Evolutionary conservation across 495 filamentous ascomycete species (phyloP).

Genomic region (Geopyxis carbonaria): DNA sequence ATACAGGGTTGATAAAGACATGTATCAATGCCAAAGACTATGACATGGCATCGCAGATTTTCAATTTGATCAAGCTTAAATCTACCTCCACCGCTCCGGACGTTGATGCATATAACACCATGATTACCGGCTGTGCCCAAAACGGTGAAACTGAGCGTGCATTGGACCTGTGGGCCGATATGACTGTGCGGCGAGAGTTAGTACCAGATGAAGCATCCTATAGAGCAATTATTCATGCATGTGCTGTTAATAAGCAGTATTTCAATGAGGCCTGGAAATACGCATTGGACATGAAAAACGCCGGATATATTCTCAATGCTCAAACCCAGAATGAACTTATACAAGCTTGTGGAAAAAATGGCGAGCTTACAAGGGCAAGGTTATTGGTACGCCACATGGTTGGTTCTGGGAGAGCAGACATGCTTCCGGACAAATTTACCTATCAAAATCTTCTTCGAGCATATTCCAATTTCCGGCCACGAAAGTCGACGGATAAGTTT

Average conservation of each 20-base stretch:
- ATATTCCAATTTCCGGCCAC: constrained; percentile 16
- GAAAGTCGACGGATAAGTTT: constrained; percentile 1
- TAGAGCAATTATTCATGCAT: constrained; percentile 22
- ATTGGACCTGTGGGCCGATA: constrained; percentile 21
- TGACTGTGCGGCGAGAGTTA: constrained; percentile 17
- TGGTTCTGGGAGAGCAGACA: constrained; percentile 6
- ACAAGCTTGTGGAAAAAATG: constrained; percentile 20
- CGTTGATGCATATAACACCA: constrained; percentile 13
- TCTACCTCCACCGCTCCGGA: constrained; percentile 22
- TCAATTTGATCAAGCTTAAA: constrained; percentile 25
- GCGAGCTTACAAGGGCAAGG: constrained; percentile 22
- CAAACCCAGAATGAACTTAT: constrained; percentile 16
- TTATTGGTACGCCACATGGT: constrained; percentile 24
- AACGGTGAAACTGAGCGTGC: constrained; percentile 20
- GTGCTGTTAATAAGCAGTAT: constrained; percentile 23
- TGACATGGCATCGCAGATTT: constrained; percentile 22
- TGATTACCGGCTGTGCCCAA: constrained; percentile 23
- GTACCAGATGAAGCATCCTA: constrained; percentile 15
- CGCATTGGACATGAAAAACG: constrained; percentile 18
- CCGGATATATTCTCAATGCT: constrained; percentile 12
- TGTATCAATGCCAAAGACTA: constrained; percentile 17
- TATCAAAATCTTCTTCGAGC: constrained; percentile 21
- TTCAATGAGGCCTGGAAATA: constrained; percentile 22
- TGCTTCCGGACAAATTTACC: constrained; percentile 17
- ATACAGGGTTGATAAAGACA: constrained; percentile 24